Percentiles rank a stretch among this genome's conserved stretches.
phyloP scores from a whole-genome alignment of 441 rosid genomes.

The Populus hybrid region DNA sequence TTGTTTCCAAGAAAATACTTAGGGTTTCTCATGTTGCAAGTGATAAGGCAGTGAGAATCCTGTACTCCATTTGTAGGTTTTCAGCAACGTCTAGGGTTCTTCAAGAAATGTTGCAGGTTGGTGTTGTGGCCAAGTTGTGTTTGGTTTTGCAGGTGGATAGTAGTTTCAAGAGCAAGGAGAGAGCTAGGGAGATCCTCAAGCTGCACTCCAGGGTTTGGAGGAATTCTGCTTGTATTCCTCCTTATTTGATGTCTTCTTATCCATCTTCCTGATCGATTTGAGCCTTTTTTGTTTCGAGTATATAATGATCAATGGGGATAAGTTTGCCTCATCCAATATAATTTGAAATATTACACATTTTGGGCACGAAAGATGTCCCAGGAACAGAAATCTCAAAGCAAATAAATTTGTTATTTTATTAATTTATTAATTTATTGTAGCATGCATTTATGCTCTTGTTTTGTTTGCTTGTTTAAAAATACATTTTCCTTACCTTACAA shows the following conservation, averaged over 20 bases:
- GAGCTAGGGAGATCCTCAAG: slow-evolving; percentile 42
- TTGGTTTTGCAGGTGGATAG: slow-evolving; percentile 44
- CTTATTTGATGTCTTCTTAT: slow-evolving; percentile 34
- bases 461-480: too few species aligned
- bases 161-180: slow-evolving; percentile 33
- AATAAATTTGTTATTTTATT: too few species aligned
- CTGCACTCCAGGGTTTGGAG: slow-evolving; percentile 52
- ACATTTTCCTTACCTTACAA: too few species aligned
- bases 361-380: too few species aligned
- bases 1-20: slow-evolving; percentile 53
- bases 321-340: not conserved
- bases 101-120: slow-evolving; percentile 53
- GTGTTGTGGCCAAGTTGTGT: slow-evolving; percentile 51
- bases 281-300: not conserved
- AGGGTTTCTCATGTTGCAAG: slow-evolving; percentile 47
- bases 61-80: slow-evolving; percentile 34
- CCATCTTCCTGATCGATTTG: slow-evolving; percentile 21
- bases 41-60: slow-evolving; percentile 42
- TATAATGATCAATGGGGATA: not conserved
- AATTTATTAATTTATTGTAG: too few species aligned
- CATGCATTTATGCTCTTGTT: too few species aligned
- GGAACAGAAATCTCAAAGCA: too few species aligned
- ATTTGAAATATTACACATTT: too few species aligned
- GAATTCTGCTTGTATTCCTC: slow-evolving; percentile 42
- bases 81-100: slow-evolving; percentile 37